A percentile compares a stretch with the other conserved stretches of the same genome.
phyloP scores from a whole-genome alignment of 371 early-diverging fungal genomes.

The Funneliformis caledonium region DNA sequence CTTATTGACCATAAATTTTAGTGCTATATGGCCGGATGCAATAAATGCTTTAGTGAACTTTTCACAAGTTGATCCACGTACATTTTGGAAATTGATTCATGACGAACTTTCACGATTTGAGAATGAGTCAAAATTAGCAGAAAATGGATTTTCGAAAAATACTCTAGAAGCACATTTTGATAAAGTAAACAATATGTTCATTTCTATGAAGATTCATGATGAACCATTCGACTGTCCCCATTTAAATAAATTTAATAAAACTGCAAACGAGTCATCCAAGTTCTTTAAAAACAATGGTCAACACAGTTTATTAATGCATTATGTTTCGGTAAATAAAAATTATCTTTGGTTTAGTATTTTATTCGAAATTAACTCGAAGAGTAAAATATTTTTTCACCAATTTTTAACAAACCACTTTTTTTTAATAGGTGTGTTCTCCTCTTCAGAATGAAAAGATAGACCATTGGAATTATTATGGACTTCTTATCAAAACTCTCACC shows the following conservation, averaged over 20 bases:
- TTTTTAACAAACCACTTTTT: neutral
- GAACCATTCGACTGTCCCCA: slow-evolving; percentile 65
- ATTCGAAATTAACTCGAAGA: neutral
- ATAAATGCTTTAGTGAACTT: slow-evolving; percentile 60
- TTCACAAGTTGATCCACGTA: slow-evolving; percentile 56
- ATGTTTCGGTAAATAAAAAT: slow-evolving; percentile 46
- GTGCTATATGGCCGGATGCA: slow-evolving; percentile 85
- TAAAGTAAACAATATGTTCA: neutral
- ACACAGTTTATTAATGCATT: slow-evolving; percentile 52
- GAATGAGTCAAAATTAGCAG: slow-evolving; percentile 59
- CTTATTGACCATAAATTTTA: slow-evolving; percentile 75
- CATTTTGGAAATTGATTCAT: slow-evolving; percentile 69
- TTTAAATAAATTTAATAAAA: slow-evolving; percentile 49
- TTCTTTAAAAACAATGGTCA: slow-evolving; percentile 47
- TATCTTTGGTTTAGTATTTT: neutral
- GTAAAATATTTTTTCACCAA: neutral
- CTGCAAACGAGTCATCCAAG: slow-evolving; percentile 49
- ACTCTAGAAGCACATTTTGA: neutral
- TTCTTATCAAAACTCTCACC: slow-evolving; percentile 69
- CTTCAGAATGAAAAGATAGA: slow-evolving; percentile 63
- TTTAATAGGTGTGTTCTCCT: slow-evolving; percentile 48
- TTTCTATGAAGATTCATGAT: slow-evolving; percentile 57
- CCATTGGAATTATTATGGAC: slow-evolving; percentile 75
- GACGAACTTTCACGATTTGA: slow-evolving; percentile 61
- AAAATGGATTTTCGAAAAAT: slow-evolving; percentile 54